Evolutionary conservation across 768 basidiomycete genomes (phyloP), one percentile per base, ranked within the genome.

Genomic region (Phylloporus scabripes): DNA sequence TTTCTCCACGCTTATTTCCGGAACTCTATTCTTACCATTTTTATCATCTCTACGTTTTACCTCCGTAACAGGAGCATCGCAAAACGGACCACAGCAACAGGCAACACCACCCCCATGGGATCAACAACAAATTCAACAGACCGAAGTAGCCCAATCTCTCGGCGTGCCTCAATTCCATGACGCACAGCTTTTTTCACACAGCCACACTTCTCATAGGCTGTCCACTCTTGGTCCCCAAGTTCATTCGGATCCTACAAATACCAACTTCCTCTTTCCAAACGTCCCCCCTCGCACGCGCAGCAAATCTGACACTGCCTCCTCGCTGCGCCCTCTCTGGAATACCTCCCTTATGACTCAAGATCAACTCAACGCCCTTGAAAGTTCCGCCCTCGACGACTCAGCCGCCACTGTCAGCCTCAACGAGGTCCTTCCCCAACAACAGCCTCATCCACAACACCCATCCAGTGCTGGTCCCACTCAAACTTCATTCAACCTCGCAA

Each of bases 281-380:
- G 58, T 65, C 26, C 65, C 67, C 63, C 65, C 66, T 31, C 74
- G 81, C 31, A 66, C 70, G 20, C 72, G 83, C 45, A 82, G 80
- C 65, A 78, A 82, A 57, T 81, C 81, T 1, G 83, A 85, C 40
- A 76, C 79, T 0, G 71, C 78, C 36, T 38, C 65, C 42, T 65
- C 65, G 37, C 69, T 77, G 3, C 78, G 82, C 48, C 76, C 76
- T 14, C 61, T 75, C 39, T 82, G 82, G 82, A 73, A 77, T 46
- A 49, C 65, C 42, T 49, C 67, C 5, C 70, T 59, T 48, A 69
- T 70, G 67, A 63, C 63, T 8, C 70, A 66, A 55, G 68, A 69
- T n/a, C 67, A 64, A 23, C 57, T 67, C n/a, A 42, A 57, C 52
- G 59, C 60, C 49, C 59, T 69, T 36, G 65, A 71, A 45, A 58